Percentiles rank a stretch among this genome's conserved stretches.
Conservation (phyloP, 805 yeast genomes). For the Saturnispora serradocipensis region DNA sequence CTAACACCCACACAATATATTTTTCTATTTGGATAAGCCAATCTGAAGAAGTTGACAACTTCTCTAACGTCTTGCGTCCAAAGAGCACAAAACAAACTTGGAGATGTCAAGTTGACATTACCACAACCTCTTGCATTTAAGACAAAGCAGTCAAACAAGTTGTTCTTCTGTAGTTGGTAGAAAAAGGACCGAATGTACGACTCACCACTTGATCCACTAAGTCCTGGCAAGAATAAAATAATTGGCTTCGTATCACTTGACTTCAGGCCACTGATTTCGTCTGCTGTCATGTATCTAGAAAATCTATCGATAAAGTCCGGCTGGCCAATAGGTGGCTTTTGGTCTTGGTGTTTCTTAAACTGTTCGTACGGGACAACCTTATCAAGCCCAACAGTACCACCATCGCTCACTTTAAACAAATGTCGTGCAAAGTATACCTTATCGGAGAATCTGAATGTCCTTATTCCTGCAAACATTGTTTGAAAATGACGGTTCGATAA, state of each 20-base stretch:
- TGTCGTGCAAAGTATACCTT: conserved; percentile 68
- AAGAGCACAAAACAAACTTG: conserved; percentile 58
- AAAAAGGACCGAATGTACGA: conserved; percentile 58
- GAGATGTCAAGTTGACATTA: conserved; percentile 56
- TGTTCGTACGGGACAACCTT: conserved; percentile 42
- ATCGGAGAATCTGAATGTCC: conserved; percentile 42
- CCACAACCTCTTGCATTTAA: conserved; percentile 74
- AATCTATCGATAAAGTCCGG: conserved; percentile 36
- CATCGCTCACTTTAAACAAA: conserved; percentile 48
- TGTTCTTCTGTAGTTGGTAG: conserved; percentile 26
- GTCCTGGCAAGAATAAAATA: conserved; percentile 61
- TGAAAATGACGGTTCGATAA: conserved; percentile 69
- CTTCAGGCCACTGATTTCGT: conserved; percentile 32
- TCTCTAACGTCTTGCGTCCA: conserved; percentile 64
- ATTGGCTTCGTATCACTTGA: conserved; percentile 41
- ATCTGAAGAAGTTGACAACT: conserved; percentile 41
- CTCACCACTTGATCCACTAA: conserved; percentile 83
- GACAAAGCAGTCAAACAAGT: conserved; percentile 55
- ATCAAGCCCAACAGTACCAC: conserved; percentile 69
- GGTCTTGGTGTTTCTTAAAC: conserved; percentile 17
- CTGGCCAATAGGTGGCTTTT: conserved; percentile 28
- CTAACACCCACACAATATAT: conserved; percentile 70
- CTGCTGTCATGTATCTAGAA: conserved; percentile 42
- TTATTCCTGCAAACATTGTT: conserved; percentile 57
- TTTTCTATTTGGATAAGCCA: conserved; percentile 49